phyloP scores from a whole-genome alignment of 352 stramenopile species.

The Pythium periplocum region DNA sequence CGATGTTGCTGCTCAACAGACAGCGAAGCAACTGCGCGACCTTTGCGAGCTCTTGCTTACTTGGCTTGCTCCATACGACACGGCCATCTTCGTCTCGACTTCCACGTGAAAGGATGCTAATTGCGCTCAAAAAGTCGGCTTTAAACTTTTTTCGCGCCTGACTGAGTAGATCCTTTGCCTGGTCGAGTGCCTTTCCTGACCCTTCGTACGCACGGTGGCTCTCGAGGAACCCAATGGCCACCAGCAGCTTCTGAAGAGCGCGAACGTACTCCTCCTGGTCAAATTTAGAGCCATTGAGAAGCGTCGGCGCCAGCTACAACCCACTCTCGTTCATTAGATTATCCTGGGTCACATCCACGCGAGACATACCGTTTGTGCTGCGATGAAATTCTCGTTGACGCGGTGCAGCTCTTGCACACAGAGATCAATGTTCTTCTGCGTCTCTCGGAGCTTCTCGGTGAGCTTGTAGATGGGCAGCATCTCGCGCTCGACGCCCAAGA shows the following conservation, averaged over 20 bases:
- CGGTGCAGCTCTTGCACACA: slow-evolving; percentile 63
- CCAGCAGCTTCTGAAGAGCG: slow-evolving; percentile 58
- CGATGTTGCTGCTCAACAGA: slow-evolving; percentile 45
- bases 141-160: slow-evolving; percentile 66
- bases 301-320: slow-evolving; percentile 47
- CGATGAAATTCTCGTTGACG: slow-evolving; percentile 75
- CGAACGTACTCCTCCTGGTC: slow-evolving; percentile 65
- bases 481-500: slow-evolving; percentile 69
- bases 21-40: slow-evolving; percentile 56
- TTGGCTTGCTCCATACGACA: slow-evolving; percentile 40
- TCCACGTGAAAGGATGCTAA: slow-evolving; percentile 52
- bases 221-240: slow-evolving; percentile 68
- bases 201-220: slow-evolving; percentile 68
- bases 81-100: slow-evolving; percentile 19
- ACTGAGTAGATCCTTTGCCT: slow-evolving; percentile 49
- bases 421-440: slow-evolving; percentile 81
- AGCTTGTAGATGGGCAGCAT: slow-evolving; percentile 85
- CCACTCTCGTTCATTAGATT: not conserved
- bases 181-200: slow-evolving; percentile 62
- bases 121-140: slow-evolving; percentile 60
- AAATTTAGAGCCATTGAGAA: slow-evolving; percentile 67
- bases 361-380: slow-evolving; percentile 47
- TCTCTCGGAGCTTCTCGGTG: slow-evolving; percentile 72
- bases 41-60: slow-evolving; percentile 45
- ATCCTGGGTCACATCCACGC: not conserved